Percentiles rank a stretch among this genome's conserved stretches.
These are phyloP conservation scores for Alnus glutinosa DNA, from an alignment of 306 rosid species.

Conservation along the genomic window DNA sequence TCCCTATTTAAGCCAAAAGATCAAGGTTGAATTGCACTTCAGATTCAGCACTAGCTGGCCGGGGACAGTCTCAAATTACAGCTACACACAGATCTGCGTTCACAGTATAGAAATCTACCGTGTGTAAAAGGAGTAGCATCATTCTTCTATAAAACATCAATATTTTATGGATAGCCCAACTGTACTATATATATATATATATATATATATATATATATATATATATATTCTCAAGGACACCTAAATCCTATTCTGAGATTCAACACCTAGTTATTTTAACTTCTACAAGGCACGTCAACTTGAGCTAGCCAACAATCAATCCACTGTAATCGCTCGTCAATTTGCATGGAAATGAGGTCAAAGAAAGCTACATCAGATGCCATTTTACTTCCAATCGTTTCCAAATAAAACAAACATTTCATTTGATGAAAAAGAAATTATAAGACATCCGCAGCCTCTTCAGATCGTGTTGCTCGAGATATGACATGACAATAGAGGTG, in stretches of 20 bases:
- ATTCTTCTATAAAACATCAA: too few species aligned
- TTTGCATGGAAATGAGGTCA: neutral
- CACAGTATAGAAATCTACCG: too few species aligned
- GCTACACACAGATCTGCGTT: too few species aligned
- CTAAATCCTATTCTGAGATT: neutral
- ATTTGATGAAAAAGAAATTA: neutral
- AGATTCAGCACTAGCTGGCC: too few species aligned
- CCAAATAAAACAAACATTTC: slow-evolving; percentile 8
- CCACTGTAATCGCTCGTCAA: neutral
- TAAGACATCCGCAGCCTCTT: neutral
- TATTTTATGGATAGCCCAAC: too few species aligned
- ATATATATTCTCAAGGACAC: too few species aligned
- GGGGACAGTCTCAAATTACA: too few species aligned
- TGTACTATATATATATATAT: too few species aligned
- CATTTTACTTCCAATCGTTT: slow-evolving; percentile 5
- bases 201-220: too few species aligned
- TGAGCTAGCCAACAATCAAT: neutral
- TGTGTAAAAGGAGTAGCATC: too few species aligned
- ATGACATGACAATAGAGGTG: neutral
- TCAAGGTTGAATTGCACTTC: too few species aligned
- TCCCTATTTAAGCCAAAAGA: too few species aligned
- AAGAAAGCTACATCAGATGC: slow-evolving; percentile 7
- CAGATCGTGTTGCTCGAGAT: neutral
- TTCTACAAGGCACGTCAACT: neutral
- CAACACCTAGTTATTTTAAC: neutral